phyloP scores from a whole-genome alignment of 140 eudicot species.

The Bidens hawaiensis region DNA sequence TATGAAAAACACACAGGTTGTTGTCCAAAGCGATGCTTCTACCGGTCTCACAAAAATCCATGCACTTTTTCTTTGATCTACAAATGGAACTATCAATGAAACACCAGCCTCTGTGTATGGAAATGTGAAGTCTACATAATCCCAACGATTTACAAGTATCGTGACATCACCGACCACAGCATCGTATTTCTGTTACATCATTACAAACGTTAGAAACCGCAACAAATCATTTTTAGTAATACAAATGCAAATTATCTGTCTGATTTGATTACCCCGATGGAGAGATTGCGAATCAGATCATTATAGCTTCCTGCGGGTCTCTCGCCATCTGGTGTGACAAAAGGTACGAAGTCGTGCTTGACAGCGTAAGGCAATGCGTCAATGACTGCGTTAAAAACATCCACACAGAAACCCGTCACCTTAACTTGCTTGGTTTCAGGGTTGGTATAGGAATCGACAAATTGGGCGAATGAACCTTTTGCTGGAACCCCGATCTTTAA shows the following conservation, averaged over 20 bases:
- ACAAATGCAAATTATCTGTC: background rate
- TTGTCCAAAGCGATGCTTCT: constrained; percentile 35
- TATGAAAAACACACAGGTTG: constrained; percentile 25
- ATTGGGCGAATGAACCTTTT: constrained; percentile 29
- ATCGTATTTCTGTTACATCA: constrained; percentile 30
- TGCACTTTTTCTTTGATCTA: constrained; percentile 22
- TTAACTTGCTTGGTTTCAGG: constrained; percentile 18
- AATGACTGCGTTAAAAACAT: constrained; percentile 49
- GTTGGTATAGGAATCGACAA: constrained; percentile 28
- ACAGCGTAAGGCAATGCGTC: constrained; percentile 32
- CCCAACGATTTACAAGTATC: constrained; percentile 20
- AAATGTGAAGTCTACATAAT: constrained; percentile 44
- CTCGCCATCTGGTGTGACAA: constrained; percentile 3
- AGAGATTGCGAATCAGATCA: constrained; percentile 29
- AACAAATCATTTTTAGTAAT: background rate
- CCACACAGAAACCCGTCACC: constrained; percentile 47
- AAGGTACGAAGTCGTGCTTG: constrained; percentile 35
- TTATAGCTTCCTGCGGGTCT: constrained; percentile 26
- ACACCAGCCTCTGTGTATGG: constrained; percentile 55
- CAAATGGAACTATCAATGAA: constrained; percentile 26
- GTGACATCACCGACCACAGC: constrained; percentile 49
- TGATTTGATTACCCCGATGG: constrained; percentile 24
- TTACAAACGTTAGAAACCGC: background rate
- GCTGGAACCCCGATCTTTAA: constrained; percentile 49
- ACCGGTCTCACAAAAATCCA: constrained; percentile 48